Base-by-base conservation (phyloP, 345 rosid genomes). In the Pugionium dolabratum region DNA sequence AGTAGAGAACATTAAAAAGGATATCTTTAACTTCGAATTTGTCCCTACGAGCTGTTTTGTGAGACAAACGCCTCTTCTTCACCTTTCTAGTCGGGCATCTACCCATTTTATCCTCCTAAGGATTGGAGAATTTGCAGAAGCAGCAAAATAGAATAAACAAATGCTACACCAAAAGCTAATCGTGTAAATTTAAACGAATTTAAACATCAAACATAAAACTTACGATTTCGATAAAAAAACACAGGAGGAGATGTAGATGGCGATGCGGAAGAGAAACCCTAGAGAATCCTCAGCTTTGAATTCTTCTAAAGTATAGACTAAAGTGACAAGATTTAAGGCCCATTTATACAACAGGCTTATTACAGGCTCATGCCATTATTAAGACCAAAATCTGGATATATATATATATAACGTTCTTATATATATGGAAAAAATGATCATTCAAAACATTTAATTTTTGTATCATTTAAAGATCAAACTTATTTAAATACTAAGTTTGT, bases 61-160 rank as follows among this genome's bases (percentile, higher is more conserved):
- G 97, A 53, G 97, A 88, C 78, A 73, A 82, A 64, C 96, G 81
- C 79, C 99, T 80, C 91, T 86, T 94, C 93, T 90, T 94, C 62
- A 90, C 95, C 62, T 90, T 90, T 79, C 97, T 82, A 60, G 79
- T 83, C 7, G 90, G 95, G 51, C 88, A 87, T 64, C 83, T 87
- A 5, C 95, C 90, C 83, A 84, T 86, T 76, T 47, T 59, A 33
- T 34, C 9, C 59, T 61, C 64, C 58, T 43, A 25, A 51, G 6
- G 3, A 4, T 36, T 4, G 4, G 0, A 4, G 1, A 4, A 7
- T 41, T 9, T 41, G 34, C 54, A 34, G 61, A 52, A 51, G 29
- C 67, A 35, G 8, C 61, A 43, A 2, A 42, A 8, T 37, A 18
- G 18, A 18, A 18, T 18, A 18, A 18, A 18, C 18, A 18, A 0